Base-by-base conservation (phyloP, 2,329 filamentous ascomycete species). In the Graphilbum ipis-grandicollis region DNA sequence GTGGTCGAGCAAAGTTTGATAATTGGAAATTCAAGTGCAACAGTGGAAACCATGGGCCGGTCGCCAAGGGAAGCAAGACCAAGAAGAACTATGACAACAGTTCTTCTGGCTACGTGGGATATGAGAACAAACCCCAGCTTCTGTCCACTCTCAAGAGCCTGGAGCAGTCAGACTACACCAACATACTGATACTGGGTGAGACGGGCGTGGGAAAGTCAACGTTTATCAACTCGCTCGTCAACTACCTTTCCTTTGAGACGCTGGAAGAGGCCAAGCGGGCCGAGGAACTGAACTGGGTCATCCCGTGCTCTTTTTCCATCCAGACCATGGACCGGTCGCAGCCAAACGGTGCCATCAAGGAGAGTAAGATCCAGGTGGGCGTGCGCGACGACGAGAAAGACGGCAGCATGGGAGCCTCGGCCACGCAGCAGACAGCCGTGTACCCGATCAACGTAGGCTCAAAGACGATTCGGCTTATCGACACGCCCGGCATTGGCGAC, bases 131-230 rank as follows among this genome's bases (percentile, higher is more conserved):
- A 4, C n/a, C 13, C 2, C 28, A 37, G 28, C 18, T 40, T 15
- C 19, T 21, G 6, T 41, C 39, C 12, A 38, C 13, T 1, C 38
- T 39, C 4, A 25, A 39, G 22, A 2, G 34, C 6, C 2, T 58
- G 3, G 41, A 48, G 14, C 45, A 47, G 14, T 43, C 43, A 7
- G 46, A 56, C 2, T 46, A 54, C 15, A 36, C 56, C 19, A 65
- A 64, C 31, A 59, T 66, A 15, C 41, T 66, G 19, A 55, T 66
- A 5, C 48, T 66, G 0, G 62, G 62, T 0, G 60, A 65, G 43
- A 62, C 61, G 1, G 63, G 61, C 0, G 62, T 64, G 0, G 62
- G 63, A 0, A 66, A 66, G 36, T 62, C 57, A 1, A 65, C 62
- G 0, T 66, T 57, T 31, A 63, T 66, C 46, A 66, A 65, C 33